These are phyloP conservation scores for Pelargonium fulgidum DNA, from an alignment of 441 rosid species.

Conservation along the genomic window DNA sequence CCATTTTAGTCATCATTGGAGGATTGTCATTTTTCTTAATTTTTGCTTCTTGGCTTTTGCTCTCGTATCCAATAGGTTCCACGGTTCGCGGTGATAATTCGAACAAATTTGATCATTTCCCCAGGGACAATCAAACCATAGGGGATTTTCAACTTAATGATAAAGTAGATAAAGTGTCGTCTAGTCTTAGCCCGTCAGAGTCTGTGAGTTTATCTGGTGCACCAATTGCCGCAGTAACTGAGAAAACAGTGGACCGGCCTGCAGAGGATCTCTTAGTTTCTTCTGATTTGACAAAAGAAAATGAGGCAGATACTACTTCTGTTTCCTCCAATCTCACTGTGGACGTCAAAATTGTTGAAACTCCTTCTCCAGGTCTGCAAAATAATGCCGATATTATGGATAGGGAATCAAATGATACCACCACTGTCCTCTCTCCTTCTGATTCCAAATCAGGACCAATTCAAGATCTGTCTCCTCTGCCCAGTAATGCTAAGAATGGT, in stretches of 20 bases:
- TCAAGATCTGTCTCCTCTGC: slow-evolving; percentile 17
- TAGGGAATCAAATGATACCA: slow-evolving; percentile 25
- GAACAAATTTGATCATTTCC: slow-evolving; percentile 22
- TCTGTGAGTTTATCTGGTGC: slow-evolving; percentile 21
- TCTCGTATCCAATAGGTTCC: slow-evolving; percentile 53
- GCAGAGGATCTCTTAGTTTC: slow-evolving; percentile 6
- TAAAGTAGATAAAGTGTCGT: slow-evolving; percentile 16
- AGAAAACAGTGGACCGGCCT: slow-evolving; percentile 14
- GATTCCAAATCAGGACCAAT: slow-evolving; percentile 21
- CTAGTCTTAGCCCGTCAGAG: slow-evolving; percentile 15
- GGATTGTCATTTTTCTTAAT: slow-evolving; percentile 62
- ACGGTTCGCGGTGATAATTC: slow-evolving; percentile 42
- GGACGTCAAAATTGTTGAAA: slow-evolving; percentile 3
- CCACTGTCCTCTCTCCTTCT: slow-evolving; percentile 18
- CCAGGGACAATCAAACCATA: slow-evolving; percentile 15
- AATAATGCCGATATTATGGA: slow-evolving; percentile 16
- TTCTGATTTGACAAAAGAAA: slow-evolving; percentile 17
- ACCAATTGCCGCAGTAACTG: slow-evolving; percentile 1
- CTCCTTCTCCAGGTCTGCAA: not conserved
- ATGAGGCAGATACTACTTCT: slow-evolving; percentile 21
- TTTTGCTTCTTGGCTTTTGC: slow-evolving; percentile 55
- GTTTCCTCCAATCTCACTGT: slow-evolving; percentile 16
- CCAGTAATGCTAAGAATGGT: slow-evolving; percentile 22
- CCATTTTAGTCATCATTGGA: slow-evolving; percentile 42
- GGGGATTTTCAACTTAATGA: slow-evolving; percentile 20